These are phyloP conservation scores for Phaeosphaeriaceae sp. DNA, from an alignment of 2,329 filamentous ascomycete genomes.

Conservation along the genomic window DNA sequence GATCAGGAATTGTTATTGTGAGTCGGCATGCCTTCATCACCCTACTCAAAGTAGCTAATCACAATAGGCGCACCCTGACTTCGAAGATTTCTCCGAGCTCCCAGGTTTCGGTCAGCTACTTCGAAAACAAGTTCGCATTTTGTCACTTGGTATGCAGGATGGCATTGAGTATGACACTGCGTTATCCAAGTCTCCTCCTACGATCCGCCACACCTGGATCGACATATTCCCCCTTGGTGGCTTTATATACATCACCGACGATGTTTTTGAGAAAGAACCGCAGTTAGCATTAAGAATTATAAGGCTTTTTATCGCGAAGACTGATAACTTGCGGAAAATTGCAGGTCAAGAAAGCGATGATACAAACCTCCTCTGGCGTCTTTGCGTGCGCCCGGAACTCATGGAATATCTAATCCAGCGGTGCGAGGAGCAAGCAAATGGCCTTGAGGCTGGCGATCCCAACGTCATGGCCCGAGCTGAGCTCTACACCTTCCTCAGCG, in stretches of 20 bases:
- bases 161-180: constrained; percentile 20
- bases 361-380: constrained; percentile 37
- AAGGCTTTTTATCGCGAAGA: constrained; percentile 40
- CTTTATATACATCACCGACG: constrained; percentile 53
- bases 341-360: constrained; percentile 27
- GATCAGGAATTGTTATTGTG: constrained; percentile 39
- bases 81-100: constrained; percentile 38
- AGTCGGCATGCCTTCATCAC: neutral
- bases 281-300: constrained; percentile 46
- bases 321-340: constrained; percentile 25
- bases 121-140: constrained; percentile 34
- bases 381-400: constrained; percentile 40
- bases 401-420: constrained; percentile 32
- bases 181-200: constrained; percentile 17
- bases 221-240: constrained; percentile 49
- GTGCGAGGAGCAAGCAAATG: constrained; percentile 24
- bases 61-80: constrained; percentile 37
- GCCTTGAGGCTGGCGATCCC: constrained; percentile 24
- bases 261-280: constrained; percentile 50
- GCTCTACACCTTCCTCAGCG: constrained; percentile 33
- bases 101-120: constrained; percentile 43
- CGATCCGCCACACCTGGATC: constrained; percentile 29
- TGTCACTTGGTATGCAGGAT: constrained; percentile 42
- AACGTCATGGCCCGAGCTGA: constrained; percentile 12
- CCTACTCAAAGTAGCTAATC: constrained; percentile 10